A percentile compares a stretch with the other conserved stretches of the same genome.
Evolutionary conservation across 345 rosid species (phyloP).

Genomic region (Populus pruinosa): DNA sequence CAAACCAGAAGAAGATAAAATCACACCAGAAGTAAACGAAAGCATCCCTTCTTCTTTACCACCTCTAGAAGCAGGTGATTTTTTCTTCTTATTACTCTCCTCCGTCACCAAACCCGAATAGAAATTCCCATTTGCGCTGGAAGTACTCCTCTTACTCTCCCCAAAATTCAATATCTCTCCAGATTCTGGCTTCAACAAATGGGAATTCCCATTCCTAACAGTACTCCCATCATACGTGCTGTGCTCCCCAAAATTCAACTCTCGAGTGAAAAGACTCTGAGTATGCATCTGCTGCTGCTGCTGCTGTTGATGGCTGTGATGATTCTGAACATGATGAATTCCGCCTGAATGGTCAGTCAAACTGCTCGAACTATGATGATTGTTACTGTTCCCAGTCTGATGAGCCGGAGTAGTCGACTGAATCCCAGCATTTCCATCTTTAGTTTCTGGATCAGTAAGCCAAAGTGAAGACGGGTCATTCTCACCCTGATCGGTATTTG

Average conservation of each 20-base stretch:
- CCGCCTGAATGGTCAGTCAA: constrained; percentile 41
- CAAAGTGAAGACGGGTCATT: constrained; percentile 66
- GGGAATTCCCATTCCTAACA: constrained; percentile 44
- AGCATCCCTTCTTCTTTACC: constrained; percentile 82
- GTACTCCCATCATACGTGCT: constrained; percentile 40
- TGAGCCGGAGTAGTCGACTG: constrained; percentile 1
- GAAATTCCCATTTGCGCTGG: constrained; percentile 42
- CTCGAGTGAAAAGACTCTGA: constrained; percentile 44
- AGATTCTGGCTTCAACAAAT: constrained; percentile 59
- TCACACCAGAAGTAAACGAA: constrained; percentile 74
- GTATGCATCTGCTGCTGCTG: constrained; percentile 32
- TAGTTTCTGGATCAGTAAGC: constrained; percentile 69
- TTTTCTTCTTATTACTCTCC: constrained; percentile 70
- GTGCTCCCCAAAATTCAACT: constrained; percentile 67
- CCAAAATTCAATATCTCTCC: constrained; percentile 79
- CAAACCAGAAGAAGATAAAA: constrained; percentile 51
- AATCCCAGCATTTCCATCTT: constrained; percentile 30
- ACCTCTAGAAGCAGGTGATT: constrained; percentile 50
- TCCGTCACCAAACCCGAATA: constrained; percentile 42
- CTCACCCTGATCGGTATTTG: constrained; percentile 72
- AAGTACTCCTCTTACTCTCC: constrained; percentile 57
- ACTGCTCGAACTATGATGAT: constrained; percentile 40
- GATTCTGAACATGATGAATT: constrained; percentile 26
- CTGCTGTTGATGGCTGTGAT: constrained; percentile 30
- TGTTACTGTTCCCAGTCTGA: constrained; percentile 16